Conservation (phyloP, 73 alveolate genomes). For the Paraurostyla sp. region DNA sequence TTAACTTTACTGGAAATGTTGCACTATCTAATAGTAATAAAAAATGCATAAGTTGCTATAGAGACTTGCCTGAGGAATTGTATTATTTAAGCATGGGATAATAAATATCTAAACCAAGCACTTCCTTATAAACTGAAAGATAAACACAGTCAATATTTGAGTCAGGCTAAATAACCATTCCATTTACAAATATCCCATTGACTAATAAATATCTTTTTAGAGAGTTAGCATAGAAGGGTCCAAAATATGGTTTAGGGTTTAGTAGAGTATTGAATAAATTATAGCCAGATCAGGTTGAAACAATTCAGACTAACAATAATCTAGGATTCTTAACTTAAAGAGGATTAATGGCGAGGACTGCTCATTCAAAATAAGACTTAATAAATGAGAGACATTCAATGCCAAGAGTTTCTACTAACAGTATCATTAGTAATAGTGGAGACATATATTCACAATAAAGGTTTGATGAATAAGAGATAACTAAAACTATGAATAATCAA, state of each 20-base stretch:
- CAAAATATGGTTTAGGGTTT: constrained; percentile 42
- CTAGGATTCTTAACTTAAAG: constrained; percentile 5
- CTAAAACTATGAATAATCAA: too few species aligned
- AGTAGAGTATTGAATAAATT: constrained; percentile 23
- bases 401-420: neutral
- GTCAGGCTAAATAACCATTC: constrained; percentile 5
- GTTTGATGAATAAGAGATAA: too few species aligned
- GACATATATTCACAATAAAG: too few species aligned
- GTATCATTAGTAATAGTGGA: too few species aligned
- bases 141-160: too few species aligned
- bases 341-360: neutral
- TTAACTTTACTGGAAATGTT: neutral
- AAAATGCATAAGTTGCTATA: constrained; percentile 47
- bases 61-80: constrained; percentile 23
- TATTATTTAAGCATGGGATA: too few species aligned
- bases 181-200: constrained; percentile 25
- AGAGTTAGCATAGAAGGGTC: constrained; percentile 50
- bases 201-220: constrained; percentile 41
- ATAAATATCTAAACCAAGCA: neutral
- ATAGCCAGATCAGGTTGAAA: neutral
- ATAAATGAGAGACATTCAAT: neutral
- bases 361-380: constrained; percentile 11
- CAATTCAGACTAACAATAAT: neutral
- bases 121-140: constrained; percentile 12
- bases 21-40: constrained; percentile 21